phyloP scores from a whole-genome alignment of 345 rosid genomes.

The Rhodamnia rubescens region DNA sequence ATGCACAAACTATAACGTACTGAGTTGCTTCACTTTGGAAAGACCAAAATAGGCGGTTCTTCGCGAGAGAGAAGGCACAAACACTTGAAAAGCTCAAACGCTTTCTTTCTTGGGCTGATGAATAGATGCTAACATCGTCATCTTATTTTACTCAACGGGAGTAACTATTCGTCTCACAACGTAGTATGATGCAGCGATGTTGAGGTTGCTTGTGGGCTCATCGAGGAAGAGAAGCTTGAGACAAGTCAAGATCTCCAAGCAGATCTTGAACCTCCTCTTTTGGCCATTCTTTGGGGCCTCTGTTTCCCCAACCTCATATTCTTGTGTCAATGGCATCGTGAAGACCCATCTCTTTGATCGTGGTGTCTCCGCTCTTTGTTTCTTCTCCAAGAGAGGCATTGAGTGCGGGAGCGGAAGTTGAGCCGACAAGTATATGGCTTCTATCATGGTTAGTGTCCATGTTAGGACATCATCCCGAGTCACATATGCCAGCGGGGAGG shows the following conservation, averaged over 20 bases:
- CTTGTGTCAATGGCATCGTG: slow-evolving; percentile 24
- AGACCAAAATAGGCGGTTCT: slow-evolving; percentile 42
- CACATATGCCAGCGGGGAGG: slow-evolving; percentile 28
- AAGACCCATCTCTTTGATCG: slow-evolving; percentile 44
- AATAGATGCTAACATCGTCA: slow-evolving; percentile 29
- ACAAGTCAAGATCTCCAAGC: slow-evolving; percentile 32
- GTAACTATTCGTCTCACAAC: slow-evolving; percentile 28
- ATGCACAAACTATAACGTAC: slow-evolving; percentile 1
- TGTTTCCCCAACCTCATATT: slow-evolving; percentile 36
- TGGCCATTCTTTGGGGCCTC: slow-evolving; percentile 51
- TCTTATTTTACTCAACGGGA: slow-evolving; percentile 11
- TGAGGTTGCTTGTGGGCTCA: slow-evolving; percentile 49
- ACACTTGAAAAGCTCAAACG: slow-evolving; percentile 32
- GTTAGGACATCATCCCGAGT: slow-evolving; percentile 39
- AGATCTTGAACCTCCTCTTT: slow-evolving; percentile 51
- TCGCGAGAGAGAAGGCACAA: slow-evolving; percentile 40
- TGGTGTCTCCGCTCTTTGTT: slow-evolving; percentile 33
- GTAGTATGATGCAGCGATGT: no score
- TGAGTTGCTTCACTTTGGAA: slow-evolving; percentile 14
- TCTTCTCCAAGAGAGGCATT: slow-evolving; percentile 31
- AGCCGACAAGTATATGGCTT: slow-evolving; percentile 43
- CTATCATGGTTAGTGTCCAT: slow-evolving; percentile 30
- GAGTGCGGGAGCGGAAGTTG: slow-evolving; percentile 45
- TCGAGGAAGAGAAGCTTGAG: slow-evolving; percentile 44
- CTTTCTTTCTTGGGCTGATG: slow-evolving; percentile 48